Conservation (phyloP, 108 stramenopile genomes). For the Aurantiochytrium sp. region DNA sequence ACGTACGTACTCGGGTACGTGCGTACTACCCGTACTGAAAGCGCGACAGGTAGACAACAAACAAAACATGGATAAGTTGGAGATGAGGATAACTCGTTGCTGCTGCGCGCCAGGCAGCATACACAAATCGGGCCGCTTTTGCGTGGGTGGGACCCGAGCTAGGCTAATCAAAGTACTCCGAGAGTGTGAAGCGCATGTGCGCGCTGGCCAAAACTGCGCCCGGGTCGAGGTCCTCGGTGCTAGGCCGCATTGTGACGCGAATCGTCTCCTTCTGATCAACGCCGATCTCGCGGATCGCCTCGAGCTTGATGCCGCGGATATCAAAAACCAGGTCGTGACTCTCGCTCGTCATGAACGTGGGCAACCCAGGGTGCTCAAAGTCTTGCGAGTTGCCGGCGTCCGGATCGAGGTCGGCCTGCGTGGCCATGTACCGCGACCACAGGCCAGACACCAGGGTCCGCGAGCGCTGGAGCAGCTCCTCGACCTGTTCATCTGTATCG, state of each 20-base stretch:
- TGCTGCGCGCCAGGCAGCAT: no score
- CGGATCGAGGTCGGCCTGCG: neutral
- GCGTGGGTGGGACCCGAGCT: no score
- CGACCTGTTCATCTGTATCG: neutral
- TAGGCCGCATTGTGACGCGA: neutral
- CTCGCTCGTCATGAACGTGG: neutral
- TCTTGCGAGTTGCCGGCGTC: neutral
- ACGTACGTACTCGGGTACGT: no score
- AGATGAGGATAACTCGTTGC: no score
- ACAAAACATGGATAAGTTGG: no score
- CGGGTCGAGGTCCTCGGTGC: neutral
- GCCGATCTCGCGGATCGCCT: neutral
- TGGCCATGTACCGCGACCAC: neutral
- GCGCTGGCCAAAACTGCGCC: neutral
- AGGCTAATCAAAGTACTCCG: neutral
- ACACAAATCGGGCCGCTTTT: no score
- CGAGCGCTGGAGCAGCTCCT: neutral
- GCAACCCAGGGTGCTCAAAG: neutral
- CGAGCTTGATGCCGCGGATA: neutral
- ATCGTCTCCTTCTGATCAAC: conserved; percentile 15
- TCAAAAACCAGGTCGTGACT: conserved; percentile 1
- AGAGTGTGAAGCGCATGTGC: conserved; percentile 10
- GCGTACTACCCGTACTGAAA: no score
- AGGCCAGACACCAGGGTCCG: neutral
- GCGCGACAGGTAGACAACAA: no score